These are phyloP conservation scores for Ilyonectria mors-panacis DNA, from an alignment of 2,329 filamentous ascomycete genomes.

Conservation along the genomic window DNA sequence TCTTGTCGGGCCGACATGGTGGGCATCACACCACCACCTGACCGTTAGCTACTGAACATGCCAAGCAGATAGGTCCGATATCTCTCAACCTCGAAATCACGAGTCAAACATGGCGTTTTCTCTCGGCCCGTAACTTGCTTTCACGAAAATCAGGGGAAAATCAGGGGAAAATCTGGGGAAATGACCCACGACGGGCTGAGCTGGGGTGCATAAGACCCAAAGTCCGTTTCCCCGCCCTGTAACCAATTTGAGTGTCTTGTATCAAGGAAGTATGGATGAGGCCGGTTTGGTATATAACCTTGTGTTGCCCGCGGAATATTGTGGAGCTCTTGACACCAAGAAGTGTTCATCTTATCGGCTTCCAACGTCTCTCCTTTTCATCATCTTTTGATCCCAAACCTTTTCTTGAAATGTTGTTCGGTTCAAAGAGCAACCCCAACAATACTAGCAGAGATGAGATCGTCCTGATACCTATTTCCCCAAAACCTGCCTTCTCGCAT, in stretches of 20 bases:
- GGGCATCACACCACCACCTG: background rate
- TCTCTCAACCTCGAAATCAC: no score
- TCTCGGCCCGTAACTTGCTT: background rate
- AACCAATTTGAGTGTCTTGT: no score
- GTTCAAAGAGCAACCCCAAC: background rate
- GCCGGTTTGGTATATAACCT: background rate
- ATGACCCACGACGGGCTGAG: background rate
- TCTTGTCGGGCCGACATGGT: background rate
- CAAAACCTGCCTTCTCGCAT: slow-evolving; percentile 29
- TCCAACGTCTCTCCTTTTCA: background rate
- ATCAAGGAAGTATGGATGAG: background rate
- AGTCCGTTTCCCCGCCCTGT: background rate
- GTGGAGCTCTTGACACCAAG: no score
- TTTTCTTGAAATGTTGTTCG: background rate
- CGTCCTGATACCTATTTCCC: slow-evolving; percentile 33
- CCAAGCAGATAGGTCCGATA: no score
- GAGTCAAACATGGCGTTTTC: background rate
- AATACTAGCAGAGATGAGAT: slow-evolving; percentile 42
- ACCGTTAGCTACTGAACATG: background rate
- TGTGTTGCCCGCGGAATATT: no score
- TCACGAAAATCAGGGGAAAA: background rate
- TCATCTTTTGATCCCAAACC: background rate
- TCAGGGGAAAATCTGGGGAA: background rate
- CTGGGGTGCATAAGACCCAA: background rate
- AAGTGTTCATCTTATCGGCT: background rate